Evolutionary conservation across 2,329 filamentous ascomycete genomes (phyloP), one percentile per base, ranked within the genome.

Genomic region (Coniochaeta sp.): DNA sequence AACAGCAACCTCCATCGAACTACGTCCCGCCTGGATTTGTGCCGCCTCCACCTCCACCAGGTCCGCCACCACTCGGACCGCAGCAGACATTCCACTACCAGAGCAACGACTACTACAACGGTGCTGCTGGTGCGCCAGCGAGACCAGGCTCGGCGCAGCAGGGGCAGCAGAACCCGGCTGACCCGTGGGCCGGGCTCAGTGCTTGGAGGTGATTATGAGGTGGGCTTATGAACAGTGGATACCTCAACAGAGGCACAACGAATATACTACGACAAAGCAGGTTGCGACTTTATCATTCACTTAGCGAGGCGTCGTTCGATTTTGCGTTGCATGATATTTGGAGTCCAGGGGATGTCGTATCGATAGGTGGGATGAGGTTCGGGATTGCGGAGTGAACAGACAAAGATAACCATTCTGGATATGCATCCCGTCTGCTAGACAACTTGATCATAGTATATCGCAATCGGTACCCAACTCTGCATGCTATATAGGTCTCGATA

Each of bases 111-210:
- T 64, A 66, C 51, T 65, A 64, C 27, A 42, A 53, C 2, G 48
- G 49, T 1, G 54, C 60, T 27, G 47, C 47, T 1, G 55, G 58
- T 30, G 54, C 57, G 31, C 53, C 54, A 28, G 53, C 49, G 6
- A 45, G 54, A 45, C 56, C 58, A 3, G 68, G 70, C 6, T 63
- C 61, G 53, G 53, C 65, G 18, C 61, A 69, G 6, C 71, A 67
- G 31, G 63, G 65, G 14, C 68, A 70, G 54, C 67, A 69, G 14
- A 61, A 60, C 40, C 55, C 62, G 12, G 60, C 62, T 55, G 83
- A 89, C 72, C 85, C 85, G 7, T 89, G 84, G 84, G 83, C 84
- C 14, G 85, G 85, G 4, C 65, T 89, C 58, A 85, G 78, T 69
- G 79, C 78, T 45, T 88, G 85, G 85, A 86, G 85, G 65, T 87